Evolutionary conservation across 2,329 filamentous ascomycete genomes (phyloP).

Genomic region (Sclerotinia spermophila): DNA sequence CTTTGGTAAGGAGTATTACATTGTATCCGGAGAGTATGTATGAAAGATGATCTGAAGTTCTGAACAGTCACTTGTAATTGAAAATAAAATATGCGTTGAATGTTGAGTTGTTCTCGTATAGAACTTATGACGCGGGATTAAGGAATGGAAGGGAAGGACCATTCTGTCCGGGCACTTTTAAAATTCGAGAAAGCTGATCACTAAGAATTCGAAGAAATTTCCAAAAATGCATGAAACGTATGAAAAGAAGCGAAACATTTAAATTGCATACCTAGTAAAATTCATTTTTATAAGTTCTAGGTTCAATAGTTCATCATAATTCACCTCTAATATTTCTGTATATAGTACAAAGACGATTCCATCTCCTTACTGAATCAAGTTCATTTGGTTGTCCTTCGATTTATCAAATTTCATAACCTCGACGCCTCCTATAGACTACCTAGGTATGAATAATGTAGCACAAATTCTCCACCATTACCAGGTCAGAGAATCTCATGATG

Average conservation of each 20-base stretch:
- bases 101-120: not conserved
- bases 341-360: not conserved
- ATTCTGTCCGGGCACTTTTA: not conserved
- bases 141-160: not conserved
- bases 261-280: not conserved
- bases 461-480: slow-evolving; percentile 2
- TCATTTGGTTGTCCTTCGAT: not conserved
- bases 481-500: not conserved
- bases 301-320: not conserved
- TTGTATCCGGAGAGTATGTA: slow-evolving; percentile 9
- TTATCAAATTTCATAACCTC: slow-evolving; percentile 9
- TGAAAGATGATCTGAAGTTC: not conserved
- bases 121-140: slow-evolving; percentile 9
- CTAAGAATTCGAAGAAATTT: not conserved
- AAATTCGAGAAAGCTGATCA: slow-evolving; percentile 4
- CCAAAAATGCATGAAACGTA: not conserved
- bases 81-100: slow-evolving; percentile 7
- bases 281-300: not conserved
- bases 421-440: not conserved
- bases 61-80: not conserved
- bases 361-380: not conserved
- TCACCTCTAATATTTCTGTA: not conserved
- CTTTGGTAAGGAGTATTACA: slow-evolving; percentile 17
- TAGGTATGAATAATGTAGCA: not conserved
- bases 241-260: not conserved